phyloP scores from a whole-genome alignment of 768 basidiomycete species.

The Russula abietina region DNA sequence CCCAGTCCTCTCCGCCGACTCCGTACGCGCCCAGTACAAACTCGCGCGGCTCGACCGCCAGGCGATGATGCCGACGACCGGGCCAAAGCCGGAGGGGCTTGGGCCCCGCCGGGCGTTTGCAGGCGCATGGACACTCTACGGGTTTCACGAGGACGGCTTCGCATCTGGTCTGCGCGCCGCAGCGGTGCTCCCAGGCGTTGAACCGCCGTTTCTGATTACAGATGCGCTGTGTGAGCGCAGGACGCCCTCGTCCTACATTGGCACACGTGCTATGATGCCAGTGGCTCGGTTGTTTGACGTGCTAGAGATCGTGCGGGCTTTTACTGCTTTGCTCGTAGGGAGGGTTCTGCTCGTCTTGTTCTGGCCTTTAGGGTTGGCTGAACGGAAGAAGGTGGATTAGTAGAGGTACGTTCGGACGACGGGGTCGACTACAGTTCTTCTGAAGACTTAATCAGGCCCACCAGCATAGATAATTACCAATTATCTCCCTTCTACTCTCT shows the following conservation, averaged over 20 bases:
- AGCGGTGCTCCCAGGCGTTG: background rate
- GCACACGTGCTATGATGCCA: too few relatives aligned
- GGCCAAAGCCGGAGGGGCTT: background rate
- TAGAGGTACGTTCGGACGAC: background rate
- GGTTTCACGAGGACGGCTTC: slow-evolving; percentile 81
- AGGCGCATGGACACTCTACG: slow-evolving; percentile 70
- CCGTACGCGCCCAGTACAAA: slow-evolving; percentile 47
- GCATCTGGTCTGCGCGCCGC: slow-evolving; percentile 38
- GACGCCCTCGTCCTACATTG: too few relatives aligned
- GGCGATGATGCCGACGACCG: slow-evolving; percentile 25
- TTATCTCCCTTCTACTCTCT: too few relatives aligned
- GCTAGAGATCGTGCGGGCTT: background rate
- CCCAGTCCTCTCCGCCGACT: slow-evolving; percentile 56
- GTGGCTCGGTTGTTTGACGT: background rate
- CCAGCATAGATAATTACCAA: too few relatives aligned
- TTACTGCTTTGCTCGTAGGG: background rate
- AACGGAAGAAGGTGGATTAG: background rate
- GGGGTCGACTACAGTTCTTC: background rate
- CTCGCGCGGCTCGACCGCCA: slow-evolving; percentile 41
- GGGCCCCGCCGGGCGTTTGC: slow-evolving; percentile 56
- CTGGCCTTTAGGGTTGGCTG: background rate
- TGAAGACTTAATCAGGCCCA: too few relatives aligned
- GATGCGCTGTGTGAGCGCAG: background rate
- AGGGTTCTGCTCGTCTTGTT: background rate
- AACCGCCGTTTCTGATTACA: background rate